Percentiles rank a stretch among this genome's conserved stretches.
Evolutionary conservation across 352 stramenopile genomes (phyloP).

Genomic region (Phytophthora crassamura): DNA sequence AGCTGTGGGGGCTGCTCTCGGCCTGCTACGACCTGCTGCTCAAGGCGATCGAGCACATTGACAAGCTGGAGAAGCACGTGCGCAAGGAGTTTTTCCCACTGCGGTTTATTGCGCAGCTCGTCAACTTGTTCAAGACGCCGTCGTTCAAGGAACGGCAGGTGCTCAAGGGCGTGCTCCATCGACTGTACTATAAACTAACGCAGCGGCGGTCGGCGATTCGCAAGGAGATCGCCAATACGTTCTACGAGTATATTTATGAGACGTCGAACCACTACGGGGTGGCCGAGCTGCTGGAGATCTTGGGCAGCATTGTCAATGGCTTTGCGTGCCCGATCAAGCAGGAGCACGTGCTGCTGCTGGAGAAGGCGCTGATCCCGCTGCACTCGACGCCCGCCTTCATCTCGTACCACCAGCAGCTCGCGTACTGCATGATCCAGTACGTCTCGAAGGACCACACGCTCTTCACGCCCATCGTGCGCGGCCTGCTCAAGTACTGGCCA

Average conservation of each 20-base stretch:
- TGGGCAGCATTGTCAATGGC: constrained; percentile 91
- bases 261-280: constrained; percentile 89
- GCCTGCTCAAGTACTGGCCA: constrained; percentile 86
- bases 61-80: constrained; percentile 89
- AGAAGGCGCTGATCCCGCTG: constrained; percentile 86
- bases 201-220: constrained; percentile 88
- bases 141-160: constrained; percentile 89
- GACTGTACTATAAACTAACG: constrained; percentile 92
- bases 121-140: constrained; percentile 88
- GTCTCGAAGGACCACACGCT: constrained; percentile 89
- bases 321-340: constrained; percentile 91
- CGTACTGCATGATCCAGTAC: constrained; percentile 92
- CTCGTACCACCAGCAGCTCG: constrained; percentile 89
- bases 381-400: constrained; percentile 87
- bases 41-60: constrained; percentile 88
- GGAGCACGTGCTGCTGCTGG: constrained; percentile 86
- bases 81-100: constrained; percentile 88
- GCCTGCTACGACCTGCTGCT: constrained; percentile 85
- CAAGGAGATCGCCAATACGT: constrained; percentile 88
- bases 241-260: constrained; percentile 95
- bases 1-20: constrained; percentile 82
- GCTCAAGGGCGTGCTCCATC: constrained; percentile 87
- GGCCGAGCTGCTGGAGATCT: constrained; percentile 86
- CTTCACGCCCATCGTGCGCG: constrained; percentile 83
- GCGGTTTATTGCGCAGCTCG: constrained; percentile 81